Conservation (phyloP, 108 stramenopile species). For the Skeletonema menzelii region DNA sequence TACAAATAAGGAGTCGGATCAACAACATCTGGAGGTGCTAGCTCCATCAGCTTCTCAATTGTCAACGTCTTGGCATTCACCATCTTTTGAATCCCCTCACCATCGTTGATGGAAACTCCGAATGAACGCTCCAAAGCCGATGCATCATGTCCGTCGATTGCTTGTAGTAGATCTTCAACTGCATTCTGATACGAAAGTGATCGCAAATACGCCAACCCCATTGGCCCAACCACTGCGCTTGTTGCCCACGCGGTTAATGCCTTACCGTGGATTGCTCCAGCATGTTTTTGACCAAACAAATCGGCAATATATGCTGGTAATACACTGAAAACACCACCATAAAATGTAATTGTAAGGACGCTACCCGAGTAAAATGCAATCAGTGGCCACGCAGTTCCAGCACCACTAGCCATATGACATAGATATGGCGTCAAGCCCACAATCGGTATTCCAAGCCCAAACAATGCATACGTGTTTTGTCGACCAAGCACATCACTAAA, state of each 20-base stretch:
- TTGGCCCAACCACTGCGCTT: slow-evolving; percentile 67
- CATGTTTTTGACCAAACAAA: slow-evolving; percentile 78
- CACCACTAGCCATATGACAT: slow-evolving; percentile 33
- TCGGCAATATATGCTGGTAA: slow-evolving; percentile 89
- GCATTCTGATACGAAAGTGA: slow-evolving; percentile 52
- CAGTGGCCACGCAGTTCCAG: slow-evolving; percentile 46
- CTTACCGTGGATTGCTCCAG: slow-evolving; percentile 82
- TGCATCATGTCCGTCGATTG: slow-evolving; percentile 44
- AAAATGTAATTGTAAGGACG: slow-evolving; percentile 69
- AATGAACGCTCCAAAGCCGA: slow-evolving; percentile 63
- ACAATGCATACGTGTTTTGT: slow-evolving; percentile 59
- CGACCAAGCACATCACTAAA: slow-evolving; percentile 73
- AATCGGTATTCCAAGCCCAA: slow-evolving; percentile 70
- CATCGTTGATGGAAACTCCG: slow-evolving; percentile 54
- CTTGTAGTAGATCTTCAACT: slow-evolving; percentile 60
- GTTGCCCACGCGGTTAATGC: slow-evolving; percentile 66
- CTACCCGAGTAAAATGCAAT: slow-evolving; percentile 65
- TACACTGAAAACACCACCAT: slow-evolving; percentile 73
- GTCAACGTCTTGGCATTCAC: slow-evolving; percentile 79
- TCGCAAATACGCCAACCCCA: slow-evolving; percentile 68
- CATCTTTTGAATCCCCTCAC: slow-evolving; percentile 46
- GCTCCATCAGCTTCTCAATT: slow-evolving; percentile 70
- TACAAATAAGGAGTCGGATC: slow-evolving; percentile 87
- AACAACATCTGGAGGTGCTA: slow-evolving; percentile 60
- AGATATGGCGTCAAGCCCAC: slow-evolving; percentile 50